Percentiles rank a stretch among this genome's conserved stretches.
Evolutionary conservation across 257 asterid genomes (phyloP).

Genomic region (Nicotiana otophora): DNA sequence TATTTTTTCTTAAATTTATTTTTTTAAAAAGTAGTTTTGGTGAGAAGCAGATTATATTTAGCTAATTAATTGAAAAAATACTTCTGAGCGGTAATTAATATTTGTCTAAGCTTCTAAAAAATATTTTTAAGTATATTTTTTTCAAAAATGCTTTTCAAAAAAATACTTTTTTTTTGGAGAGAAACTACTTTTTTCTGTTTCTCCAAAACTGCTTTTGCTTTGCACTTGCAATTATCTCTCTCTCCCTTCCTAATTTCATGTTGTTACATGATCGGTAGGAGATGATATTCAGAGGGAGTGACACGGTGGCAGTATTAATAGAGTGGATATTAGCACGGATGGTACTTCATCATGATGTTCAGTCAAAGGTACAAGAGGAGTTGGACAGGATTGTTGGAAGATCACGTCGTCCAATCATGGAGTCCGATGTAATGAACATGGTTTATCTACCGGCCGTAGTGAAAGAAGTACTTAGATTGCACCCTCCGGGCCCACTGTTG

Average conservation of each 20-base stretch:
- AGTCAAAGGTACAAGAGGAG: constrained; percentile 22
- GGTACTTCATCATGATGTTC: constrained; percentile 22
- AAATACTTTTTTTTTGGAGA: too few species aligned
- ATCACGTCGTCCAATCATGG: neutral
- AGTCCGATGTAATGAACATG: constrained; percentile 15
- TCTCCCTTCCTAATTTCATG: neutral
- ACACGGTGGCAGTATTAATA: constrained; percentile 25
- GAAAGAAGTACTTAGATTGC: constrained; percentile 28
- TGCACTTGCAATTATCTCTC: neutral
- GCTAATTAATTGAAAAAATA: too few species aligned
- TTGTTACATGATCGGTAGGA: constrained; percentile 17
- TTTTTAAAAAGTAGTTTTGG: too few species aligned
- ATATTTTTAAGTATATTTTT: too few species aligned
- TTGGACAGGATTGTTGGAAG: constrained; percentile 10
- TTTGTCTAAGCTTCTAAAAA: too few species aligned
- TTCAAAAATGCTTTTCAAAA: too few species aligned
- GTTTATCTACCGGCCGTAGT: constrained; percentile 24
- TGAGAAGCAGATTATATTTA: too few species aligned
- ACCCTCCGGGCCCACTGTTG: constrained; percentile 34
- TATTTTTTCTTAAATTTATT: too few species aligned
- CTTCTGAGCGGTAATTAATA: too few species aligned
- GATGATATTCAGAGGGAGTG: constrained; percentile 37
- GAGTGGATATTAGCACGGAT: constrained; percentile 31
- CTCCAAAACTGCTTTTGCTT: too few species aligned
- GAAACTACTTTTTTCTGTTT: too few species aligned